phyloP scores from a whole-genome alignment of 2,329 filamentous ascomycete genomes.

The Sordariomycetes sp. region DNA sequence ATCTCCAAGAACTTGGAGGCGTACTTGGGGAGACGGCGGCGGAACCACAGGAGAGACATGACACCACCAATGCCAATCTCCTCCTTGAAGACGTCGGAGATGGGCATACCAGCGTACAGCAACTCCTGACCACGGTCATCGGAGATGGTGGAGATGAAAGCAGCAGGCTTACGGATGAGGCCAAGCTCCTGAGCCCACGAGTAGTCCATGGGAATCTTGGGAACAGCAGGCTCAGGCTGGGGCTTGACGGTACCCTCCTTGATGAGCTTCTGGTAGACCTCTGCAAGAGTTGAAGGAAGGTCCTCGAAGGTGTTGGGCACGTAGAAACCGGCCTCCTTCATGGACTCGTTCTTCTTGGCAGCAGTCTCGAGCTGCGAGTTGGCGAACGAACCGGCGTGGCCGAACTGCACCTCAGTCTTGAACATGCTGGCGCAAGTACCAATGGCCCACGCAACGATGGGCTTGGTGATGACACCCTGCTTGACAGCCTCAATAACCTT shows the following conservation, averaged over 20 bases:
- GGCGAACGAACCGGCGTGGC: slow-evolving; percentile 95
- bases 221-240: slow-evolving; percentile 79
- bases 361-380: slow-evolving; percentile 99
- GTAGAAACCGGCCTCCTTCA: slow-evolving; percentile 89
- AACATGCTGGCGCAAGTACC: slow-evolving; percentile 99
- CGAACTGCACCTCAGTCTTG: slow-evolving; percentile 99
- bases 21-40: slow-evolving; percentile 88
- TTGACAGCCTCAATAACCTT: slow-evolving; percentile 98
- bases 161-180: slow-evolving; percentile 98
- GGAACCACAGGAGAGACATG: slow-evolving; percentile 99
- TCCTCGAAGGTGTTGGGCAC: slow-evolving; percentile 97
- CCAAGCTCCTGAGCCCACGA: slow-evolving; percentile 99
- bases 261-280: slow-evolving; percentile 84
- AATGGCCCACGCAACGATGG: slow-evolving; percentile 98
- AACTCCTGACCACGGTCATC: slow-evolving; percentile 99
- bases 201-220: slow-evolving; percentile 99
- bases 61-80: slow-evolving; percentile 99
- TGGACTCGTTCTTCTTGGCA: slow-evolving; percentile 90
- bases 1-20: slow-evolving; percentile 99
- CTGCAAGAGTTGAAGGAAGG: slow-evolving; percentile 65
- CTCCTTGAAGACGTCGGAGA: slow-evolving; percentile 99
- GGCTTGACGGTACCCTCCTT: slow-evolving; percentile 77
- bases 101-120: slow-evolving; percentile 97
- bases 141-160: slow-evolving; percentile 99
- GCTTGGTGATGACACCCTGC: slow-evolving; percentile 91